phyloP scores from a whole-genome alignment of 495 filamentous ascomycete species.

The Oidiodendron maius region DNA sequence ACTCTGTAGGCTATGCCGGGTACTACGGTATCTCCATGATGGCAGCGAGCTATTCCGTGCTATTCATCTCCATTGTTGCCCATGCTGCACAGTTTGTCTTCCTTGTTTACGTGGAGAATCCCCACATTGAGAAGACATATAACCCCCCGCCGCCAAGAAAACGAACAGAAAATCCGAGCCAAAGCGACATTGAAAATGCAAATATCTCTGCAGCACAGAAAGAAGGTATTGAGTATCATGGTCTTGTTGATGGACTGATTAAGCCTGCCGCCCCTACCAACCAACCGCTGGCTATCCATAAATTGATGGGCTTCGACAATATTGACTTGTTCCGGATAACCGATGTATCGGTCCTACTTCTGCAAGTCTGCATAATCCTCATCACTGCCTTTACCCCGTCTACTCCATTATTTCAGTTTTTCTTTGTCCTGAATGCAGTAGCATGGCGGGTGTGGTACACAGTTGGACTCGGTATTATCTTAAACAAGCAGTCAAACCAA shows the following conservation, averaged over 20 bases:
- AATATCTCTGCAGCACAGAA: slow-evolving; percentile 30
- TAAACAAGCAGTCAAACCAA: slow-evolving; percentile 77
- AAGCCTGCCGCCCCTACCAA: neutral
- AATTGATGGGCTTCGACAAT: slow-evolving; percentile 73
- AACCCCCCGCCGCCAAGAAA: slow-evolving; percentile 79
- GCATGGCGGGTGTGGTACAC: slow-evolving; percentile 90
- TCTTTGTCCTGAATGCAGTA: slow-evolving; percentile 78
- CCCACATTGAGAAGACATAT: slow-evolving; percentile 97
- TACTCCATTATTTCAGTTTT: slow-evolving; percentile 61
- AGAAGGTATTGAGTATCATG: slow-evolving; percentile 29
- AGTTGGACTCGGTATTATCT: slow-evolving; percentile 77
- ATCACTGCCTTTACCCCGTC: slow-evolving; percentile 72
- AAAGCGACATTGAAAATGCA: slow-evolving; percentile 29
- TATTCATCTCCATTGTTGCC: slow-evolving; percentile 92
- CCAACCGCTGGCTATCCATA: slow-evolving; percentile 65
- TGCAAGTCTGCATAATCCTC: slow-evolving; percentile 65
- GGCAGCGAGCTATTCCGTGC: slow-evolving; percentile 93
- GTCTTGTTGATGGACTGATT: slow-evolving; percentile 2
- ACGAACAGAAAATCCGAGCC: slow-evolving; percentile 33
- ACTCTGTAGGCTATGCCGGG: slow-evolving; percentile 95
- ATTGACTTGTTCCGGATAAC: slow-evolving; percentile 81
- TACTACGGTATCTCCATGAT: slow-evolving; percentile 99
- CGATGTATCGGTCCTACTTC: slow-evolving; percentile 71
- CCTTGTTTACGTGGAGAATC: slow-evolving; percentile 84
- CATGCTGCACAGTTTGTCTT: slow-evolving; percentile 95